Evolutionary conservation across 306 rosid species (phyloP), one percentile per base, ranked within the genome.

Genomic region (Hippophae tibetana): DNA sequence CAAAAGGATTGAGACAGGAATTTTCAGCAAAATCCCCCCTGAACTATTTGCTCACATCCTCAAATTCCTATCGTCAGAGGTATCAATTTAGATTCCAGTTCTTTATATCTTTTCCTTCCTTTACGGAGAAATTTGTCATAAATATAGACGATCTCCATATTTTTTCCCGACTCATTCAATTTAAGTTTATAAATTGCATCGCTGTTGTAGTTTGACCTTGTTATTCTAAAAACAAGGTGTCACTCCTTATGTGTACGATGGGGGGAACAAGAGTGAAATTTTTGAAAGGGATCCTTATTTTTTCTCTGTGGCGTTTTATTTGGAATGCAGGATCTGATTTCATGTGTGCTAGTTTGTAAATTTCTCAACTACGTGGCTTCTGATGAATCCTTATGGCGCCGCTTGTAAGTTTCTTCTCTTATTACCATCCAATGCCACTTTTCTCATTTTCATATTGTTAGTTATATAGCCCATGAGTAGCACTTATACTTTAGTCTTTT

Each of bases 381-480:
- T 46, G 98, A 92, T 74, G 98, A 92, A 78, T 71, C 89, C 42
- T 46, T 92, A 54, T 92, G 98, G 98, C 96, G 89, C 57, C 96
- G 93, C 78, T 69, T 92, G 98, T 92, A 51, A 81, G 94, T 85
- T 7, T 25, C 61, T 43, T 44, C 49, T 25, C 51, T 6, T 54
- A 43, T 25, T 13, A 13, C 53, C 12, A 3, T 4, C 23, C 43
- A 6, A 5, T 45, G 14, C 13, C 13, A 53, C 41, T 59, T 25
- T 40, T 59, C 6, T 13, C 25, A 9, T 8, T 9, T 25, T 46
- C 9, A 9, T 46, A 13, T 25, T 4, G 7, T 25, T 13, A 9
- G 5, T 18, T 18, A 18, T 18, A 8, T 25, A 10, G 3, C 48
- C 23, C 27, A 27, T 42, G 25, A 26, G 27, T 42, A 43, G 31